These are phyloP conservation scores for Lojkania enalia DNA, from an alignment of 2,329 filamentous ascomycete genomes.

Conservation along the genomic window DNA sequence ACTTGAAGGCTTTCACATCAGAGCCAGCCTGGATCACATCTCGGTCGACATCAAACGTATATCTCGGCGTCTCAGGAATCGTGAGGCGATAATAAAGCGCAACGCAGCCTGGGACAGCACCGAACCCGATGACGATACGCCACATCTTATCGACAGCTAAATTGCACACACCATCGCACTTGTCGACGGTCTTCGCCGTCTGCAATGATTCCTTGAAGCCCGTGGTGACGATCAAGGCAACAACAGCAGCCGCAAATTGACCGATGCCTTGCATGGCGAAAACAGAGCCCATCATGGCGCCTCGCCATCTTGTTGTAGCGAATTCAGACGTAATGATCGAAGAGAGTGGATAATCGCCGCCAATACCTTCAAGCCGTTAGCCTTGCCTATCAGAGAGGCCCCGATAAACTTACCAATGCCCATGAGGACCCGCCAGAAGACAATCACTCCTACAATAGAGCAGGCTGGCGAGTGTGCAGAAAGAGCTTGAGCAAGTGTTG, in stretches of 20 bases:
- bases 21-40: conserved; percentile 73
- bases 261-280: conserved; percentile 88
- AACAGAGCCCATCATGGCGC: conserved; percentile 84
- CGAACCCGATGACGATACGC: conserved; percentile 79
- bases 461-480: conserved; percentile 39
- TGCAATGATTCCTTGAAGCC: conserved; percentile 69
- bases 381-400: background rate
- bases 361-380: conserved; percentile 14
- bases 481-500: conserved; percentile 45
- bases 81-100: conserved; percentile 86
- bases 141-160: conserved; percentile 85
- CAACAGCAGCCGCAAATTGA: conserved; percentile 73
- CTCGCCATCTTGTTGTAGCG: conserved; percentile 81
- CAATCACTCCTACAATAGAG: conserved; percentile 44
- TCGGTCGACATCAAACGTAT: conserved; percentile 79
- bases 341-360: conserved; percentile 79
- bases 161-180: conserved; percentile 67
- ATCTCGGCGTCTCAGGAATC: conserved; percentile 85
- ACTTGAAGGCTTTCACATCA: conserved; percentile 72
- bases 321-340: conserved; percentile 88
- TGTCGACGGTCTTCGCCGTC: conserved; percentile 53
- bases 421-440: conserved; percentile 48
- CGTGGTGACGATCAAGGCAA: conserved; percentile 73
- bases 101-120: conserved; percentile 76
- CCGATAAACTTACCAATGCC: conserved; percentile 31